These are phyloP conservation scores for Mycogone perniciosa DNA, from an alignment of 2,329 filamentous ascomycete species.

Conservation along the genomic window DNA sequence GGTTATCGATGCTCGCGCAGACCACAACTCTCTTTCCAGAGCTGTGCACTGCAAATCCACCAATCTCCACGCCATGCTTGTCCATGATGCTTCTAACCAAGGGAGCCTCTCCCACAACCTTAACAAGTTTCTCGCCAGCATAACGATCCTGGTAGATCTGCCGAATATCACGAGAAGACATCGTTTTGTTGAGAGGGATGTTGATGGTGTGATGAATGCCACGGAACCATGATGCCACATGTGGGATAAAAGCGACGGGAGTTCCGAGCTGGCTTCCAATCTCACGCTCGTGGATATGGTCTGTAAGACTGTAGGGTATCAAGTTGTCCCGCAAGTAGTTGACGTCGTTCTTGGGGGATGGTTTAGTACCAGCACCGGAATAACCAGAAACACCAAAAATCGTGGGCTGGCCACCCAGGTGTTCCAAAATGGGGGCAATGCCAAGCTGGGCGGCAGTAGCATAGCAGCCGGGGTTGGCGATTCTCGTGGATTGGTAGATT, in stretches of 20 bases:
- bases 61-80: constrained; percentile 87
- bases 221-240: constrained; percentile 95
- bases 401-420: constrained; percentile 71
- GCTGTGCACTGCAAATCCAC: constrained; percentile 82
- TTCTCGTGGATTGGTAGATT: constrained; percentile 72
- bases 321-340: constrained; percentile 75
- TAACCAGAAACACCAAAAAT: constrained; percentile 92
- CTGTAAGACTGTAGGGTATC: constrained; percentile 71
- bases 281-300: constrained; percentile 92
- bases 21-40: constrained; percentile 89
- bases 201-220: constrained; percentile 90
- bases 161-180: constrained; percentile 87
- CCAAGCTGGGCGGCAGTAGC: constrained; percentile 88
- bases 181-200: constrained; percentile 76
- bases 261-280: constrained; percentile 72
- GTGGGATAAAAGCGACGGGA: constrained; percentile 79
- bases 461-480: constrained; percentile 92
- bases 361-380: constrained; percentile 91
- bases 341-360: constrained; percentile 88
- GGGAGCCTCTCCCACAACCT: constrained; percentile 82
- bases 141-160: constrained; percentile 95
- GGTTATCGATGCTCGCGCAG: constrained; percentile 82
- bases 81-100: constrained; percentile 77
- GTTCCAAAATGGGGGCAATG: constrained; percentile 71
- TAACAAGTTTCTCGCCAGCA: constrained; percentile 90